Conservation (phyloP, 2,329 filamentous ascomycete genomes). For the Claviceps digitariae region DNA sequence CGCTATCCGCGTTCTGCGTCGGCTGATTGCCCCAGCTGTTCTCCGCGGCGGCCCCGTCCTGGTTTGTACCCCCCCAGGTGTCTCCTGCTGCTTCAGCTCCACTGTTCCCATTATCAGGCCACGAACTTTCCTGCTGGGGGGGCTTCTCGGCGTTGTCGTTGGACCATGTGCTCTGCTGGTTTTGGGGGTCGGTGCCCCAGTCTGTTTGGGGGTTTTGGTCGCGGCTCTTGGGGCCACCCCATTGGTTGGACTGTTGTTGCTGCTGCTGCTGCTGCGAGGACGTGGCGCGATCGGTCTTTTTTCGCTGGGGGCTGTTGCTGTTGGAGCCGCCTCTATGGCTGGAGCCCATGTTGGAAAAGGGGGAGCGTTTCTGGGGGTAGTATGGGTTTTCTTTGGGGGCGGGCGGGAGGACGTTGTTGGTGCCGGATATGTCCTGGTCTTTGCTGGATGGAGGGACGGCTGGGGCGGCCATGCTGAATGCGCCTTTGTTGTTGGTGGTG, state of each 20-base stretch:
- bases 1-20: conserved; percentile 3
- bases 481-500: conserved; percentile 5
- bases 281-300: not conserved
- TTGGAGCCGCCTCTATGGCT: not conserved
- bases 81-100: not conserved
- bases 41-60: not conserved
- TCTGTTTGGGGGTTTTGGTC: not conserved
- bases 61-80: not conserved
- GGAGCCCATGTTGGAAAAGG: conserved; percentile 11
- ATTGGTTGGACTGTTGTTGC: not conserved
- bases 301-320: conserved; percentile 2
- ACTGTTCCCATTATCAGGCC: not conserved
- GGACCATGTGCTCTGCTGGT: not conserved
- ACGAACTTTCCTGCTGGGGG: not conserved
- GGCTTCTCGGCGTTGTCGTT: not conserved
- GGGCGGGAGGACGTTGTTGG: conserved; percentile 18
- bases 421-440: conserved; percentile 11
- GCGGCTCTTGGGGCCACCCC: not conserved
- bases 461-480: conserved; percentile 7
- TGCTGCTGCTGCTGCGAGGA: not conserved
- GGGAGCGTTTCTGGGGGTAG: conserved; percentile 12
- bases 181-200: not conserved
- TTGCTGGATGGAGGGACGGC: conserved; percentile 9
- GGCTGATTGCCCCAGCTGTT: not conserved
- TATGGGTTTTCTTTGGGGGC: conserved; percentile 14